phyloP scores from a whole-genome alignment of 192 early-diverging fungal species.

The Gonapodya prolifera region DNA sequence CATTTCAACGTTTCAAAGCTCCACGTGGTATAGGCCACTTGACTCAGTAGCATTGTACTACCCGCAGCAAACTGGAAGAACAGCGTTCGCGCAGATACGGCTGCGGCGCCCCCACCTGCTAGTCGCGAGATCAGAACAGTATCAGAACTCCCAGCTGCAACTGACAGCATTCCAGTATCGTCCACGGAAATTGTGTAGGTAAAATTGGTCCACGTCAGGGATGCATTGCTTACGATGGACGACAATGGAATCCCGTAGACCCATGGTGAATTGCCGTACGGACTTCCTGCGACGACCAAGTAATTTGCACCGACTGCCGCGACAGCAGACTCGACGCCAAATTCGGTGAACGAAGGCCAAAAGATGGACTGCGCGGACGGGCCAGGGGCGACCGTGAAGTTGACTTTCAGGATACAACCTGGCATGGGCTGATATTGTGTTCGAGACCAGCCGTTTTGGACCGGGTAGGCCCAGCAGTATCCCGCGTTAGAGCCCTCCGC shows the following conservation, averaged over 20 bases:
- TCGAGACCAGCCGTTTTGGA: not conserved
- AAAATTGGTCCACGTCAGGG: not conserved
- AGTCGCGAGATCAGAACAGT: not conserved
- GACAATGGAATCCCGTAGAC: not conserved
- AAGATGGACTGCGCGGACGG: not conserved
- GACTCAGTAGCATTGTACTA: not conserved
- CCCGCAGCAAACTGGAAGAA: not conserved
- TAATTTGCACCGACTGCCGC: not conserved
- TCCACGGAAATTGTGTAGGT: not conserved
- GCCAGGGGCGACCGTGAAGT: not conserved
- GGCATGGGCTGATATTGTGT: not conserved
- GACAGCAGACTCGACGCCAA: not conserved
- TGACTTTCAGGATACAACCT: not conserved
- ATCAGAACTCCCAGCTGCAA: not conserved
- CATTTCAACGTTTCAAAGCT: not conserved
- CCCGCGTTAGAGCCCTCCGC: not conserved
- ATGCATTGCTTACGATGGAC: not conserved
- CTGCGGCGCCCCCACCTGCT: not conserved
- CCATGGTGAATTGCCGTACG: not conserved
- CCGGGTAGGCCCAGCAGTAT: not conserved
- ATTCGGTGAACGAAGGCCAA: not conserved
- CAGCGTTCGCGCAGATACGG: not conserved
- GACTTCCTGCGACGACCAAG: not conserved
- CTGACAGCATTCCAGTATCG: not conserved
- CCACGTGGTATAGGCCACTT: not conserved